Conservation (phyloP, 2,329 filamentous ascomycete species). For the Coniella lustricola region DNA sequence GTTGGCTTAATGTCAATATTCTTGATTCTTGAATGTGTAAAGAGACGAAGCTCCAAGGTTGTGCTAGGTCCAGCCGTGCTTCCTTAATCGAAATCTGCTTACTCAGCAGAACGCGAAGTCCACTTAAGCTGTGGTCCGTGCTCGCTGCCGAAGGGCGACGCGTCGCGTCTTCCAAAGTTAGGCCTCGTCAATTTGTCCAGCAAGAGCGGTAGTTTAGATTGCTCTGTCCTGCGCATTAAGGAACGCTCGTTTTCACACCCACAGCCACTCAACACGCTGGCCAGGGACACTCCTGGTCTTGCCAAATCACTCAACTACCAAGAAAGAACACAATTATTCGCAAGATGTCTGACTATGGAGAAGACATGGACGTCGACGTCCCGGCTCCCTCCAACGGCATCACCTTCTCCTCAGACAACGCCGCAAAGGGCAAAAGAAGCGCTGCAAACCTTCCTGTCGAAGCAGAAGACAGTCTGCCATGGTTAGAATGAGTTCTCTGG, state of each 20-base stretch:
- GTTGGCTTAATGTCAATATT: no score
- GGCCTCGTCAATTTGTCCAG: constrained; percentile 6
- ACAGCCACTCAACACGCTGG: no score
- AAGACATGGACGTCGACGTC: constrained; percentile 55
- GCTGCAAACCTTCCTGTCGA: constrained; percentile 90
- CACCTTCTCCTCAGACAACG: constrained; percentile 66
- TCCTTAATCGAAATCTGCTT: no score
- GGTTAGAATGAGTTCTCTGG: constrained; percentile 44
- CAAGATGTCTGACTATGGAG: constrained; percentile 52
- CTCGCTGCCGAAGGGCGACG: background rate
- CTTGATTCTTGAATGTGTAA: no score
- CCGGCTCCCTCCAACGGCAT: constrained; percentile 41
- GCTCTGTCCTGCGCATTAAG: background rate
- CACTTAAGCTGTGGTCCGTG: background rate
- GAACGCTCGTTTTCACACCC: background rate
- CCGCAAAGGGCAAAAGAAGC: constrained; percentile 80
- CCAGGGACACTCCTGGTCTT: no score
- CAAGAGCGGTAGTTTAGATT: background rate
- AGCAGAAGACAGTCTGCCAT: constrained; percentile 88
- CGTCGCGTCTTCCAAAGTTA: background rate
- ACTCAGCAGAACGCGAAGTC: background rate
- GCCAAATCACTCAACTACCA: no score
- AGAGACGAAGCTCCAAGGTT: no score
- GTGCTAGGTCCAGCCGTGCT: no score
- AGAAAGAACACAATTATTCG: background rate